Evolutionary conservation across 2,329 filamentous ascomycete genomes (phyloP), one percentile per base, ranked within the genome.

Genomic region (Ampelomyces quisqualis): DNA sequence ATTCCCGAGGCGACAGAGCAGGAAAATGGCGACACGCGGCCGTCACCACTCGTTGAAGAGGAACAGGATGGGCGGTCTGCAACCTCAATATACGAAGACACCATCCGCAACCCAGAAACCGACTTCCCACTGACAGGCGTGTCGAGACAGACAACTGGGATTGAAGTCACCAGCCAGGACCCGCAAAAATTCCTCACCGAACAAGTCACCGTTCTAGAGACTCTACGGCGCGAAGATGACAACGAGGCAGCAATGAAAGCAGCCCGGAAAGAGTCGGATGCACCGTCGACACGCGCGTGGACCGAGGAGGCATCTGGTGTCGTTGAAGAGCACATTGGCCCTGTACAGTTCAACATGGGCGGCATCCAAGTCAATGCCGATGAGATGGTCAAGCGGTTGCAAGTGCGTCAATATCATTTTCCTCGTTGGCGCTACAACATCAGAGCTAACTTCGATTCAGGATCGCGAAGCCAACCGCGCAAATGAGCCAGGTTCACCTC

Each of bases 281-380:
- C 61, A 7, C 49, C 60, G 0, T 48, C 51, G 2, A 51, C 56
- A 15, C 34, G 60, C 8, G 48, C 52, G 0, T 62, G 40, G 30
- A 34, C 42, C 2, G 62, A 66, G 0, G 63, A 64, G 15, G 51
- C 47, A 7, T 65, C 64, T 27, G 64, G 66, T n/a, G 62, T 70
- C 8, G 67, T 71, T 4, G 68, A 71, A 39, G 65, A 70, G 44
- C 90, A 95, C 58, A 95, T 95, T 59, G 90, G 90, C 0, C 90
- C 90, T 0, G 90, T 96, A 51, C 90, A 95, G 63, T 96, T 97
- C 73, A 98, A 98, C 66, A 93, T 98, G 79, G 93, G 93, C 28
- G 93, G 93, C 38, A 96, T 98, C 49, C 90, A 95, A 64, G 88
- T 95, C 20, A 90, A 96, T 69, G 90, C 90, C 7, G 90, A 95